Conservation (phyloP, 139 green algal genomes). For the Asterochloris sp. region DNA sequence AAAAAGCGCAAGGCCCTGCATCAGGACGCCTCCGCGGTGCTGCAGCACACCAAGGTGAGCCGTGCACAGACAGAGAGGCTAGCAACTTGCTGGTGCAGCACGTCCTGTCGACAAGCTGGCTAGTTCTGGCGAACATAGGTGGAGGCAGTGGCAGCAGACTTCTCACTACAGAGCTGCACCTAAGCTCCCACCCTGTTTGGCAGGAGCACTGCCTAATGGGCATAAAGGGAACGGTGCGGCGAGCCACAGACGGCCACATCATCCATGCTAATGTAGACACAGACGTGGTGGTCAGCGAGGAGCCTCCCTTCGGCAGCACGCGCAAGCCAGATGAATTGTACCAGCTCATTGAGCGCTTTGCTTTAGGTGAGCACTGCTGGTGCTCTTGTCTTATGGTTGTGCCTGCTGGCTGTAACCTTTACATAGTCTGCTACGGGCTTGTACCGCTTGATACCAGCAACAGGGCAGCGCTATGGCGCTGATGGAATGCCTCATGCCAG, state of each 20-base stretch:
- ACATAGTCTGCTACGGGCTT: too few species aligned
- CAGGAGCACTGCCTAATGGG: conserved; percentile 88
- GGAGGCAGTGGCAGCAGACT: not conserved
- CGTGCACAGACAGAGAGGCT: not conserved
- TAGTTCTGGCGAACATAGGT: not conserved
- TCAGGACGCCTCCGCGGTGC: conserved; percentile 46
- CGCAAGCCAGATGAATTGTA: conserved; percentile 84
- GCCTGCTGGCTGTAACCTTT: not conserved
- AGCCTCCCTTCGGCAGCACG: conserved; percentile 63
- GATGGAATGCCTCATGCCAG: not conserved
- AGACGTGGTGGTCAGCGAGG: conserved; percentile 74
- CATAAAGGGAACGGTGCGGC: conserved; percentile 67
- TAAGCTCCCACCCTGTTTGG: not conserved
- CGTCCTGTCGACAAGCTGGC: not conserved
- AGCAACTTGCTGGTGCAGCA: not conserved
- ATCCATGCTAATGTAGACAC: conserved; percentile 84
- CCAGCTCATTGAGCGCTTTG: conserved; percentile 79
- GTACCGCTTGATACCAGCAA: not conserved
- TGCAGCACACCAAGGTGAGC: conserved; percentile 78
- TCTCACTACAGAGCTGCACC: not conserved
- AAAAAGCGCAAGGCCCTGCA: conserved; percentile 25
- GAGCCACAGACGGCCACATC: conserved; percentile 65
- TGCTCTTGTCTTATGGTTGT: not conserved
- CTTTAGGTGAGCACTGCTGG: conserved; percentile 1
- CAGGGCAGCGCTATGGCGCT: not conserved